A percentile compares a stretch with the other conserved stretches of the same genome.
phyloP scores from a whole-genome alignment of 2,329 filamentous ascomycete genomes.

The Talaromyces sp. region DNA sequence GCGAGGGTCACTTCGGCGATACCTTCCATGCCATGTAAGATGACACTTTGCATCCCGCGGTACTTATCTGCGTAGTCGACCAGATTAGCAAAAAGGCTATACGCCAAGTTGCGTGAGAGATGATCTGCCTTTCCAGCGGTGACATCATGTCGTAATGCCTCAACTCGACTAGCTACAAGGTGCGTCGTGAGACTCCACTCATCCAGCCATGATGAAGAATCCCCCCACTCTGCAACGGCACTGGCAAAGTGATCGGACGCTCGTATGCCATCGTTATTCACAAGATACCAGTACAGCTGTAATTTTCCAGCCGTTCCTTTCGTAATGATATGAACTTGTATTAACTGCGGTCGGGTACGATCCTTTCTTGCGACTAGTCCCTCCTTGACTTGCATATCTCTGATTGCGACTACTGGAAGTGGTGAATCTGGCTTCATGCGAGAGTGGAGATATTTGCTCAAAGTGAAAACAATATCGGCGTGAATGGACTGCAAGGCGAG shows the following conservation, averaged over 20 bases:
- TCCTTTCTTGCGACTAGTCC: too few species aligned
- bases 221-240: conserved; percentile 14
- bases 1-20: conserved; percentile 32
- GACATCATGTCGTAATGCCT: conserved; percentile 27
- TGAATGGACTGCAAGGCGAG: too few species aligned
- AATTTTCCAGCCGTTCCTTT: too few species aligned
- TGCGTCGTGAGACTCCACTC: conserved; percentile 25
- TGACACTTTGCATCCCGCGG: conserved; percentile 34
- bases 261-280: conserved; percentile 17
- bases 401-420: too few species aligned
- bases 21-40: conserved; percentile 34
- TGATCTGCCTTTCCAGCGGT: conserved; percentile 28
- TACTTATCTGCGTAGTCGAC: conserved; percentile 34
- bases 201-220: conserved; percentile 17
- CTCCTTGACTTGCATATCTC: too few species aligned
- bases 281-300: conserved; percentile 31
- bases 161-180: conserved; percentile 26
- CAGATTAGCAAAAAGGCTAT: conserved; percentile 34
- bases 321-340: too few species aligned
- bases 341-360: too few species aligned
- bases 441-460: too few species aligned
- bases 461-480: too few species aligned
- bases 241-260: conserved; percentile 19
- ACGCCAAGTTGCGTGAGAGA: conserved; percentile 36
- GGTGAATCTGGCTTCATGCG: too few species aligned